Base-by-base conservation (phyloP, 352 stramenopile genomes). In the Phytophthora kernoviae region DNA sequence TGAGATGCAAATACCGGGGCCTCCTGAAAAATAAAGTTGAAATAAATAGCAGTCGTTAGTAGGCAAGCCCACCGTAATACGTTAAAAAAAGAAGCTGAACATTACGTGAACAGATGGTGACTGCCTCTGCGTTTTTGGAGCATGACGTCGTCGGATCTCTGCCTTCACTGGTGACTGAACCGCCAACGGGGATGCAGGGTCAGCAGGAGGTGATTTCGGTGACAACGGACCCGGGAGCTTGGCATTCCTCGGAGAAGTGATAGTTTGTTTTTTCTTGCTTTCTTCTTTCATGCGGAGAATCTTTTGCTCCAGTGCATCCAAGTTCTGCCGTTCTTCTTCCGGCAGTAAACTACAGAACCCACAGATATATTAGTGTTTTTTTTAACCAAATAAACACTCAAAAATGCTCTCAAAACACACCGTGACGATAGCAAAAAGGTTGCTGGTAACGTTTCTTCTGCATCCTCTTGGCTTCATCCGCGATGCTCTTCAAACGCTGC, bases 361-460 rank as follows among this genome's bases (percentile, higher is more conserved):
- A 12, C 11, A n/a, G n/a, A n/a, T n/a, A n/a, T n/a, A n/a, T n/a
- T n/a, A n/a, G n/a, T n/a, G n/a, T n/a, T n/a, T n/a, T n/a, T n/a
- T n/a, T n/a, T n/a, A n/a, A n/a, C n/a, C n/a, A n/a, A n/a, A n/a
- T n/a, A n/a, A n/a, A n/a, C n/a, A n/a, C n/a, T n/a, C n/a, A n/a
- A n/a, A n/a, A n/a, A n/a, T n/a, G n/a, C n/a, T n/a, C n/a, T n/a
- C n/a, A n/a, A n/a, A 22, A n/a, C 42, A 51, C 12, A 65, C 80
- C 84, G 80, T 20, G 77, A 75, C 0, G 80, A 91, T 1, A 88
- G 59, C 22, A 91, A 50, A 93, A 92, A 2, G 80, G 77, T 45
- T 91, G 78, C 14, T 84, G 58, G 21, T 78, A 83, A 39, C 84
- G 70, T 43, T 70, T 77, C 50, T 90, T 91, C 68, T 93, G 84